Base-by-base conservation (phyloP, 2,329 filamentous ascomycete species). In the Aureobasidium lini region DNA sequence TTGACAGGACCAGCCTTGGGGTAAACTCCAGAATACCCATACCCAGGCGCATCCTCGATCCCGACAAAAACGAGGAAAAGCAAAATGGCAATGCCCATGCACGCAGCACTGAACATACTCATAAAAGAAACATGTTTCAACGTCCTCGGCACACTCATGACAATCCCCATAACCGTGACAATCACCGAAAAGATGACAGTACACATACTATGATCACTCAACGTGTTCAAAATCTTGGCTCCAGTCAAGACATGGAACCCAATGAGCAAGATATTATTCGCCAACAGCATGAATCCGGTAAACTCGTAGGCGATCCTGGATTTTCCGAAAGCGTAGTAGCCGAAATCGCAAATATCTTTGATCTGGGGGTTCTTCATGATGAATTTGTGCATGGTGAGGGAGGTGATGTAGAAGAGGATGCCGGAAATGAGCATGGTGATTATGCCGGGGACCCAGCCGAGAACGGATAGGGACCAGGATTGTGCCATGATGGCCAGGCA, bases 361-460 rank as follows among this genome's bases (percentile, higher is more conserved):
- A 80, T 79, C 37, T 79, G 73, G 10, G 77, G 77, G 59, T 79
- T 62, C 62, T 78, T 79, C 77, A 80, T 79, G 68, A 80, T 79
- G 65, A 72, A 80, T 58, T 75, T 75, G 69, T 78, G 75, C 76
- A 80, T 79, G 18, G 77, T 79, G 32, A 79, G 74, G 10, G 75
- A 77, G 10, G 77, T 80, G 59, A 79, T 75, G 74, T 74, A 79
- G 69, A 80, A 79, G 3, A 80, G 65, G 4, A 73, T 63, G 31
- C 75, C 75, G 10, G 75, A 73, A 6, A 74, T 63, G 11, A 79
- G 61, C 76, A 79, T 79, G 37, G 75, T 77, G 60, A 78, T 73
- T 42, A 78, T 73, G 6, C 76, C 75, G 2, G 76, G 75, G 18
- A 77, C 74, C 75, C 75, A 77, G 50, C 76, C 76, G 7, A 78